A percentile compares a stretch with the other conserved stretches of the same genome.
Evolutionary conservation across 1,284 basidiomycete species (phyloP).

Genomic region (Ustilago bromivora): DNA sequence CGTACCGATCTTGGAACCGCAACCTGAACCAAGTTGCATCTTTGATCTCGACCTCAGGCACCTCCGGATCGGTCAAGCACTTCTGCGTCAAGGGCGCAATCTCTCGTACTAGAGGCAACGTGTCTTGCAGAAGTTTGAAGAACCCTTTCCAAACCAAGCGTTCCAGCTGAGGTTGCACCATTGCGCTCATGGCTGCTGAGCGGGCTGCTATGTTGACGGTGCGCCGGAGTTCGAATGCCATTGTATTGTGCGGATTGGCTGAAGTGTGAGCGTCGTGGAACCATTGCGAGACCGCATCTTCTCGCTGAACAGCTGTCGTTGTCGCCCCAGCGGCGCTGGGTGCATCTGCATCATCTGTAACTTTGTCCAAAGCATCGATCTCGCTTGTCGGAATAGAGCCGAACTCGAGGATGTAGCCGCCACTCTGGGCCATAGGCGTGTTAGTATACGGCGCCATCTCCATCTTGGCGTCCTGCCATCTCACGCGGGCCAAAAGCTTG

Average conservation of each 20-base stretch:
- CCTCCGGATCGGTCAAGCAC: constrained; percentile 68
- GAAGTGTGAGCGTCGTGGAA: constrained; percentile 76
- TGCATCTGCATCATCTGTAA: constrained; percentile 79
- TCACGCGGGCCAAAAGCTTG: constrained; percentile 39
- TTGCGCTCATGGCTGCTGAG: constrained; percentile 70
- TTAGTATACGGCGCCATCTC: constrained; percentile 23
- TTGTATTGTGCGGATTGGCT: constrained; percentile 35
- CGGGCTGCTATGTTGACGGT: constrained; percentile 71
- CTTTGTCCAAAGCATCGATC: constrained; percentile 7
- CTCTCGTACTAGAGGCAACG: constrained; percentile 79
- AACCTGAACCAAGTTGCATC: constrained; percentile 83
- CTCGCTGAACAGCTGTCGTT: constrained; percentile 71
- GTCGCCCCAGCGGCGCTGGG: constrained; percentile 71
- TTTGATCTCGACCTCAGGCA: constrained; percentile 77
- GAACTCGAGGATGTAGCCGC: constrained; percentile 50
- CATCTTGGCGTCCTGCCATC: constrained; percentile 49
- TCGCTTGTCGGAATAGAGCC: constrained; percentile 28
- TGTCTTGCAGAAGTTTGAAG: constrained; percentile 74
- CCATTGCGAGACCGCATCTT: constrained; percentile 79
- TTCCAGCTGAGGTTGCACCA: constrained; percentile 24
- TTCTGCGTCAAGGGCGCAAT: constrained; percentile 76
- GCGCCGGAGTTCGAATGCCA: constrained; percentile 46
- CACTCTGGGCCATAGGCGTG: constrained; percentile 25
- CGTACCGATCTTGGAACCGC: constrained; percentile 79
- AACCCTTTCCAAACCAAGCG: constrained; percentile 48